These are phyloP conservation scores for Barnettozyma populi DNA, from an alignment of 805 yeast genomes.

Conservation along the genomic window DNA sequence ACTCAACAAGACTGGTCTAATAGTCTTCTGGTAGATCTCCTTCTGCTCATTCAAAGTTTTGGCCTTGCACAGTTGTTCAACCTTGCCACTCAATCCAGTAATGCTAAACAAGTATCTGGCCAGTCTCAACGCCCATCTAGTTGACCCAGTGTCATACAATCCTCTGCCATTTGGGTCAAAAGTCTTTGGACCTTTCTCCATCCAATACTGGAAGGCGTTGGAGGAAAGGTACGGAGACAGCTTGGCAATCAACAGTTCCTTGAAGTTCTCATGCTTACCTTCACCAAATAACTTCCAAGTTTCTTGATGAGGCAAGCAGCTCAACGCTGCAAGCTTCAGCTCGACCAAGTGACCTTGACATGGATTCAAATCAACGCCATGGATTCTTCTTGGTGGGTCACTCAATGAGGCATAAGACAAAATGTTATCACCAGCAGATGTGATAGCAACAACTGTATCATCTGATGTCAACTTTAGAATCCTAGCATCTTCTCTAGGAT, in stretches of 20 bases:
- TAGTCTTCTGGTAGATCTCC: constrained; percentile 53
- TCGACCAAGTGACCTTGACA: constrained; percentile 77
- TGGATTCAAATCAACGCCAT: constrained; percentile 83
- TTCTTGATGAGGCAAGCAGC: constrained; percentile 49
- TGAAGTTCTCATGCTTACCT: constrained; percentile 55
- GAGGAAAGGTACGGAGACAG: constrained; percentile 71
- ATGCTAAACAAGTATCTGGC: constrained; percentile 54
- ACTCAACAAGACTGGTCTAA: constrained; percentile 67
- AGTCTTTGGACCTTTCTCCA: constrained; percentile 52
- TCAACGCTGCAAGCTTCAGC: constrained; percentile 67
- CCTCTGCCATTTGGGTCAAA: constrained; percentile 55
- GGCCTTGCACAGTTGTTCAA: constrained; percentile 52
- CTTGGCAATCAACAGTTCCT: constrained; percentile 45
- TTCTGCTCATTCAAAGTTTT: constrained; percentile 57
- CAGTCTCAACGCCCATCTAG: constrained; percentile 78
- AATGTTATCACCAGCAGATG: constrained; percentile 83
- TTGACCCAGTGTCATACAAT: constrained; percentile 74
- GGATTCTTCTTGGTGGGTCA: constrained; percentile 69
- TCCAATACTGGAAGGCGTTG: constrained; percentile 79
- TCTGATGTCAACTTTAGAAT: constrained; percentile 54
- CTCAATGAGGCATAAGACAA: constrained; percentile 66
- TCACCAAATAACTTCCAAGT: constrained; percentile 75
- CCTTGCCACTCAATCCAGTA: constrained; percentile 46
- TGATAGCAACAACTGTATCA: constrained; percentile 76
- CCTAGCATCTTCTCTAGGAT: constrained; percentile 72